phyloP scores from a whole-genome alignment of 805 yeast species.

The Hagleromyces aurorensis region DNA sequence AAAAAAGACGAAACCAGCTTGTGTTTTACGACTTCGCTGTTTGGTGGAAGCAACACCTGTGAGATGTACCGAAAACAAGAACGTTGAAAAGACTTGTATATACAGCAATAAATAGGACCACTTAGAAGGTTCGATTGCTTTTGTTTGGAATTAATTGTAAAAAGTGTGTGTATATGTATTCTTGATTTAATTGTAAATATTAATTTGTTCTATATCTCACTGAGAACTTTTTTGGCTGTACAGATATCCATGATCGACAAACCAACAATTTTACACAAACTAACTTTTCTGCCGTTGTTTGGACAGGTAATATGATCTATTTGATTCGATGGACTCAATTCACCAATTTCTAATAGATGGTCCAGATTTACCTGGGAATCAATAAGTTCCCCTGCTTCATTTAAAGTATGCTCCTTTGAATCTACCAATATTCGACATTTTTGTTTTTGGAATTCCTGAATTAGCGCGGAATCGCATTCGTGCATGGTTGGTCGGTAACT shows the following conservation, averaged over 20 bases:
- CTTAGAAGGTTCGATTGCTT: too few species aligned
- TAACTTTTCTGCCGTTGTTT: slow-evolving; percentile 26
- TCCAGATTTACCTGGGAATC: slow-evolving; percentile 34
- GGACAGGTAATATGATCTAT: slow-evolving; percentile 11
- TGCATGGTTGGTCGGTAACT: slow-evolving; percentile 62
- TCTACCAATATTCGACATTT: slow-evolving; percentile 48
- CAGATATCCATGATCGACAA: slow-evolving; percentile 56
- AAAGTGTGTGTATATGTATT: too few species aligned
- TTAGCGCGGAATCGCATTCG: slow-evolving; percentile 44
- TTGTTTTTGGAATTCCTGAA: slow-evolving; percentile 29
- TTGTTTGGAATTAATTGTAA: too few species aligned
- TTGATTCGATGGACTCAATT: slow-evolving; percentile 22
- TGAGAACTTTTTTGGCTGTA: slow-evolving; percentile 41
- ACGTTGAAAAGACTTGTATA: too few species aligned
- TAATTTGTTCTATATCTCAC: slow-evolving; percentile 1
- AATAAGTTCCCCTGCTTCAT: slow-evolving; percentile 61
- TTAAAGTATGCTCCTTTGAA: slow-evolving; percentile 45
- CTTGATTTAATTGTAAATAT: neutral
- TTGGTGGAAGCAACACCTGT: slow-evolving; percentile 28
- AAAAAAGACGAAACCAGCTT: slow-evolving; percentile 23
- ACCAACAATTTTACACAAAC: slow-evolving; percentile 52
- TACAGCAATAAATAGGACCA: too few species aligned
- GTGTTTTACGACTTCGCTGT: slow-evolving; percentile 23
- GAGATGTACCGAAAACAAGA: too few species aligned
- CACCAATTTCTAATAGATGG: slow-evolving; percentile 42